These are phyloP conservation scores for Cajanus cajan DNA, from an alignment of 306 rosid genomes.

Conservation along the genomic window DNA sequence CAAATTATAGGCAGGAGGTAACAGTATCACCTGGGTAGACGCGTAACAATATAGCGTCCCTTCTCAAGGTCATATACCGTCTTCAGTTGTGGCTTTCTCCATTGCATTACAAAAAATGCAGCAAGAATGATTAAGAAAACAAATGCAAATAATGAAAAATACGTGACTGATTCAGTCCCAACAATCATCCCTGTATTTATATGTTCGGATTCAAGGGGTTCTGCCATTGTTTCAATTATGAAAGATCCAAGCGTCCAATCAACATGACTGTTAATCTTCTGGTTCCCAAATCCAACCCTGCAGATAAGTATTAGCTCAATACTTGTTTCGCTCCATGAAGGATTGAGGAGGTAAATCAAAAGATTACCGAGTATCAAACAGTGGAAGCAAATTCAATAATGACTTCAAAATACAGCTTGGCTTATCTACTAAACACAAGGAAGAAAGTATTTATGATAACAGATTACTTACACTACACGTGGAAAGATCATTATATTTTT, in stretches of 20 bases:
- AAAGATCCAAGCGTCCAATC: slow-evolving; percentile 62
- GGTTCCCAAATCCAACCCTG: slow-evolving; percentile 48
- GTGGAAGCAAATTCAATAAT: not conserved
- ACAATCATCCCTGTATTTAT: slow-evolving; percentile 35
- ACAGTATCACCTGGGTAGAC: slow-evolving; percentile 39
- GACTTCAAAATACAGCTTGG: not conserved
- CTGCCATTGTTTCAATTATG: slow-evolving; percentile 45
- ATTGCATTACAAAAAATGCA: slow-evolving; percentile 39
- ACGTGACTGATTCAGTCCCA: slow-evolving; percentile 47
- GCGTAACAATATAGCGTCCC: slow-evolving; percentile 58
- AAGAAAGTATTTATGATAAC: not conserved
- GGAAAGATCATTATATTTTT: not conserved
- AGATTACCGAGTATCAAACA: not conserved
- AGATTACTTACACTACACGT: not conserved
- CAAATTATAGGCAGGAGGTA: not conserved
- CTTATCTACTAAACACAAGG: not conserved
- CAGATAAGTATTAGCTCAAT: not conserved
- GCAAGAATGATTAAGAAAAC: slow-evolving; percentile 40
- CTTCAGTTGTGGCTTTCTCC: slow-evolving; percentile 51
- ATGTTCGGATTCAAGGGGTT: slow-evolving; percentile 40
- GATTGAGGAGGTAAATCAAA: not conserved
- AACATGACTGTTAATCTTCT: slow-evolving; percentile 30
- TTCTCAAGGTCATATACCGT: slow-evolving; percentile 64
- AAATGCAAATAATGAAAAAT: slow-evolving; percentile 51
- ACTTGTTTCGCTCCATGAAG: not conserved